Percentiles rank a stretch among this genome's conserved stretches.
Conservation (phyloP, 768 basidiomycete species). For the Lentinula sp. region DNA sequence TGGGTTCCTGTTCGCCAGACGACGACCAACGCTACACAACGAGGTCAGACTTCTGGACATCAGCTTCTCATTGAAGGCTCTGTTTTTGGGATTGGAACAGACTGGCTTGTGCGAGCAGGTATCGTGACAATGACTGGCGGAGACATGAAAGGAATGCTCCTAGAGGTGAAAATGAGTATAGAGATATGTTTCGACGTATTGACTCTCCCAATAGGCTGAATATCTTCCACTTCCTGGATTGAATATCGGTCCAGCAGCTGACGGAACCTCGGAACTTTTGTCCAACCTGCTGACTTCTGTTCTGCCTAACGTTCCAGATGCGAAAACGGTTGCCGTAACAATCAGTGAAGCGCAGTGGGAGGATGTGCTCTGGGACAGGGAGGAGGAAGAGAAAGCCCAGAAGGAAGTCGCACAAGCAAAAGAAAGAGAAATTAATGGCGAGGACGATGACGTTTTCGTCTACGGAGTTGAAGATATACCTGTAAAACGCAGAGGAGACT, state of each 20-base stretch:
- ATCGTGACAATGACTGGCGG: slow-evolving; percentile 75
- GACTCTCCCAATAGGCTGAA: slow-evolving; percentile 49
- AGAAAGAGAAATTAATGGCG: slow-evolving; percentile 16
- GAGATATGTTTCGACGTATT: slow-evolving; percentile 1
- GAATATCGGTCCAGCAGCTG: slow-evolving; percentile 48
- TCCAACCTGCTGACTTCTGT: slow-evolving; percentile 72
- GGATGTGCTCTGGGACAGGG: slow-evolving; percentile 71
- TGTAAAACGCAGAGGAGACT: slow-evolving; percentile 50
- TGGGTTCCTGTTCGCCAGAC: slow-evolving; percentile 68
- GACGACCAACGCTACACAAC: slow-evolving; percentile 27
- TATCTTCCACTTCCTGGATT: slow-evolving; percentile 73
- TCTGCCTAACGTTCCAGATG: slow-evolving; percentile 66
- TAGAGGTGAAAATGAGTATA: slow-evolving; percentile 47
- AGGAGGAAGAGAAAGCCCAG: slow-evolving; percentile 44
- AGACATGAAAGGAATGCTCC: slow-evolving; percentile 74
- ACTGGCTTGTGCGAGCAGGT: slow-evolving; percentile 78
- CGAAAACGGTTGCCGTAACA: slow-evolving; percentile 71
- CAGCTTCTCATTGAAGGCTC: slow-evolving; percentile 71
- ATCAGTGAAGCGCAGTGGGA: slow-evolving; percentile 78
- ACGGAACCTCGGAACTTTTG: slow-evolving; percentile 67
- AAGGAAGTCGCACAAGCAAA: slow-evolving; percentile 17
- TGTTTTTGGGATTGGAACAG: slow-evolving; percentile 70
- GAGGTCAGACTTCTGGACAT: slow-evolving; percentile 45
- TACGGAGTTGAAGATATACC: slow-evolving; percentile 52
- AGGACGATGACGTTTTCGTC: slow-evolving; percentile 52